Evolutionary conservation across 495 filamentous ascomycete species (phyloP).

Genomic region (Pyronema omphalodes): DNA sequence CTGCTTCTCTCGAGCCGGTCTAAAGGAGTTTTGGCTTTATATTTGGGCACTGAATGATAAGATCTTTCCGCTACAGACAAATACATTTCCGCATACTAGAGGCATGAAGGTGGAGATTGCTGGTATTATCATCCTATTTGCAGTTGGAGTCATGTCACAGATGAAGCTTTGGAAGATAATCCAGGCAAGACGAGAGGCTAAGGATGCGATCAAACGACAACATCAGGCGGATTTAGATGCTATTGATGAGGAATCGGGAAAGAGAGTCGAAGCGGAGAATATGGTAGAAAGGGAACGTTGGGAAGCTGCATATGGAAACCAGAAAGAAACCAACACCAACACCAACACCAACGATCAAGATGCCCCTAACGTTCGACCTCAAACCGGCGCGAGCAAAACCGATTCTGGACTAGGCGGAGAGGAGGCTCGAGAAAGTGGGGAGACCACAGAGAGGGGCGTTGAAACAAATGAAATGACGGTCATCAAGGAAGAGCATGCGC

Average conservation of each 20-base stretch:
- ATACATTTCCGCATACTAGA: conserved; percentile 70
- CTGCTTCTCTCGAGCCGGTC: conserved; percentile 70
- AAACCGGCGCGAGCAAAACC: conserved; percentile 18
- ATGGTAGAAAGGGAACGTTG: conserved; percentile 51
- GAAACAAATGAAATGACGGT: conserved; percentile 23
- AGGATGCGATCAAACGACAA: conserved; percentile 36
- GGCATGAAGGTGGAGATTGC: conserved; percentile 78
- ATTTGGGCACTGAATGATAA: conserved; percentile 72
- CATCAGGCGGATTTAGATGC: conserved; percentile 42
- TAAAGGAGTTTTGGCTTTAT: conserved; percentile 94
- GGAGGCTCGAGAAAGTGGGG: conserved; percentile 21
- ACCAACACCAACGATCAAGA: conserved; percentile 10
- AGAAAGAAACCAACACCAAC: conserved; percentile 14
- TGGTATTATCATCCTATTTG: conserved; percentile 49
- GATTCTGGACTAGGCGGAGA: conserved; percentile 21
- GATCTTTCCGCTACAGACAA: conserved; percentile 55
- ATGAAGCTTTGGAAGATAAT: conserved; percentile 78
- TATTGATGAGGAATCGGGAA: conserved; percentile 50
- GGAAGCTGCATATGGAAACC: conserved; percentile 59
- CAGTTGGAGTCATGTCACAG: conserved; percentile 66
- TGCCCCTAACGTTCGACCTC: conserved; percentile 14
- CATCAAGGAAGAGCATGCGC: conserved; percentile 24
- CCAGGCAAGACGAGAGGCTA: conserved; percentile 46
- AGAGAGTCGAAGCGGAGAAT: conserved; percentile 48
- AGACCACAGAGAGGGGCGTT: conserved; percentile 27